Percentiles rank a stretch among this genome's conserved stretches.
phyloP scores from a whole-genome alignment of 2,329 filamentous ascomycete species.

The Ophiostoma quercus region DNA sequence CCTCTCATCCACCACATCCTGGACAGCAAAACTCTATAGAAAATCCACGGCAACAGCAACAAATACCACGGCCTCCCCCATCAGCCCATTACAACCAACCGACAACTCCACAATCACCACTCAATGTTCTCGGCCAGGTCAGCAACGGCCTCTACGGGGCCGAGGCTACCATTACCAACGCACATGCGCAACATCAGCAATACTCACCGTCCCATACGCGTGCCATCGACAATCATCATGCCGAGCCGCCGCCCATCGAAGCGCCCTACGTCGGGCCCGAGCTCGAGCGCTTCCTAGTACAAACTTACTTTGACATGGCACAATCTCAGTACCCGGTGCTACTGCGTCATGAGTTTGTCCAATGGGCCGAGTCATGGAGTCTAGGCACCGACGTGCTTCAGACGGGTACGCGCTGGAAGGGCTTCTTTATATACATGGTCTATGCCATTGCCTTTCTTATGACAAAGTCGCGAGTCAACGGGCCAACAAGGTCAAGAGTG shows the following conservation, averaged over 20 bases:
- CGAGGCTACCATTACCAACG: neutral
- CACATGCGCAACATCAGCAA: neutral
- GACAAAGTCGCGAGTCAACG: constrained; percentile 24
- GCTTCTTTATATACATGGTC: constrained; percentile 32
- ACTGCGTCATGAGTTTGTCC: constrained; percentile 26
- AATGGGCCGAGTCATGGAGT: constrained; percentile 19
- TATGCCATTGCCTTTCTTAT: constrained; percentile 26
- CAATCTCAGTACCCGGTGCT: constrained; percentile 30
- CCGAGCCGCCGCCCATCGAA: constrained; percentile 7
- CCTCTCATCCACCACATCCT: neutral
- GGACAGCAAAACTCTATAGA: neutral
- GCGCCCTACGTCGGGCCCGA: constrained; percentile 17
- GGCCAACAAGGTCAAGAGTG: constrained; percentile 13
- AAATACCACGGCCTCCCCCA: neutral
- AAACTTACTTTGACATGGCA: constrained; percentile 30
- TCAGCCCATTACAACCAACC: neutral
- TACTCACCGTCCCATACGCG: neutral
- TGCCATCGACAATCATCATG: neutral
- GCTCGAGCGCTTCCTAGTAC: constrained; percentile 29
- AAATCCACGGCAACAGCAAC: neutral
- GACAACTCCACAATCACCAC: neutral
- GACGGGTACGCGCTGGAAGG: constrained; percentile 15
- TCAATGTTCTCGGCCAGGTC: neutral
- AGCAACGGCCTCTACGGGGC: neutral
- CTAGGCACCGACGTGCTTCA: neutral